Percentiles rank a stretch among this genome's conserved stretches.
phyloP scores from a whole-genome alignment of 2,329 filamentous ascomycete species.

The Daldinia sp. region DNA sequence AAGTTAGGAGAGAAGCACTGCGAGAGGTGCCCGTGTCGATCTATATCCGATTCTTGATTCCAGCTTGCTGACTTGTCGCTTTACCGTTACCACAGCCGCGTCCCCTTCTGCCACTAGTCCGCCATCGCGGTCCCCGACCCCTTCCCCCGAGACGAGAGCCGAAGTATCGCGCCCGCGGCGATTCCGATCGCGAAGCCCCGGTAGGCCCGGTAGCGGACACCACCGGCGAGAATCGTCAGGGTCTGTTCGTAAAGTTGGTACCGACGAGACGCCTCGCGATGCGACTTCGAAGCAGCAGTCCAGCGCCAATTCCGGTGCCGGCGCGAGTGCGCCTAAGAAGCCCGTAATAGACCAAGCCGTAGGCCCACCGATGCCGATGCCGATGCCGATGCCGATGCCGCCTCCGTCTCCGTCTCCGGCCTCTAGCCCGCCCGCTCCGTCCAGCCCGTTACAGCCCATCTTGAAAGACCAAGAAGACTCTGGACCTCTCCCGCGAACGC shows the following conservation, averaged over 20 bases:
- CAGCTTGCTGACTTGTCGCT: slow-evolving; percentile 43
- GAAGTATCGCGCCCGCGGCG: slow-evolving; percentile 63
- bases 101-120: slow-evolving; percentile 64
- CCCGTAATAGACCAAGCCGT: slow-evolving; percentile 62
- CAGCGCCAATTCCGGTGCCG: slow-evolving; percentile 54
- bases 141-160: slow-evolving; percentile 65
- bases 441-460: slow-evolving; percentile 52
- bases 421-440: slow-evolving; percentile 40
- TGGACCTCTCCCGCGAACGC: slow-evolving; percentile 62
- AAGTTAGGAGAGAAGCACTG: slow-evolving; percentile 20
- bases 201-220: slow-evolving; percentile 52
- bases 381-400: slow-evolving; percentile 12
- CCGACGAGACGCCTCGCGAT: slow-evolving; percentile 57
- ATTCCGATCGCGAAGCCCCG: slow-evolving; percentile 67
- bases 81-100: slow-evolving; percentile 56
- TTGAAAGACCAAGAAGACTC: slow-evolving; percentile 58
- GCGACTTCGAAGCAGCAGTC: slow-evolving; percentile 51
- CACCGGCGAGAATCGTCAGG: slow-evolving; percentile 58
- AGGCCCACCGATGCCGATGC: slow-evolving; percentile 39
- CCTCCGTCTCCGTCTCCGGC: slow-evolving; percentile 37
- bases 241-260: slow-evolving; percentile 58
- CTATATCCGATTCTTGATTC: slow-evolving; percentile 24
- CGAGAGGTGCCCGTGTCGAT: slow-evolving; percentile 15
- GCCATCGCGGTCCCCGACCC: slow-evolving; percentile 67
- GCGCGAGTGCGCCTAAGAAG: slow-evolving; percentile 58